A percentile compares a stretch with the other conserved stretches of the same genome.
Evolutionary conservation across 2,329 filamentous ascomycete species (phyloP).

Genomic region (Orbilia javanica): DNA sequence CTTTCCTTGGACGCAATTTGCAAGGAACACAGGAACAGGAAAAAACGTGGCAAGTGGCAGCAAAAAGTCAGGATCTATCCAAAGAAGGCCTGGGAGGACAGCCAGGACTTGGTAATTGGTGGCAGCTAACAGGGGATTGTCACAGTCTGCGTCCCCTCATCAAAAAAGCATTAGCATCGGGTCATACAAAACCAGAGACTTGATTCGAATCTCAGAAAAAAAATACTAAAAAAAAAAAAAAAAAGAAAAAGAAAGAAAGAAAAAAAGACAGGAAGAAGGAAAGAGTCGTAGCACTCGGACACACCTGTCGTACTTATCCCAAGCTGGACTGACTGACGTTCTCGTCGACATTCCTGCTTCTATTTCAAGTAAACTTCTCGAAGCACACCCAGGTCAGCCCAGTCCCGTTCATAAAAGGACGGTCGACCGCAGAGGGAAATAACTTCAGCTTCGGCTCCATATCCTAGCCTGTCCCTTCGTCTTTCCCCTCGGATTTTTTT

Average conservation of each 20-base stretch:
- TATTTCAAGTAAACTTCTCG: slow-evolving; percentile 53
- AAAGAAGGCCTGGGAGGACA: slow-evolving; percentile 48
- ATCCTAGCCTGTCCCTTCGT: slow-evolving; percentile 46
- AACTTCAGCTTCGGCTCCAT: slow-evolving; percentile 50
- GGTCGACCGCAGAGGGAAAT: slow-evolving; percentile 31
- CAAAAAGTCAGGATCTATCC: slow-evolving; percentile 40
- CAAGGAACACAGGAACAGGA: slow-evolving; percentile 42
- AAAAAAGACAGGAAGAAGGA: neutral
- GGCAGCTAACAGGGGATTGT: slow-evolving; percentile 52
- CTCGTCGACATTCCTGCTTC: slow-evolving; percentile 54
- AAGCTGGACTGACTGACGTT: slow-evolving; percentile 36
- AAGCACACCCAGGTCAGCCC: slow-evolving; percentile 33
- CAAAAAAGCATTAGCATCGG: slow-evolving; percentile 41
- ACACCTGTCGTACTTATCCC: slow-evolving; percentile 23
- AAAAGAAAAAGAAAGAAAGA: too few relatives aligned
- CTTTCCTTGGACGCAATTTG: slow-evolving; percentile 44
- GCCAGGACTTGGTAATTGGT: slow-evolving; percentile 46
- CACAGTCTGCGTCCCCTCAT: slow-evolving; percentile 51
- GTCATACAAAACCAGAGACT: slow-evolving; percentile 32
- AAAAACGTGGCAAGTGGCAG: slow-evolving; percentile 58
- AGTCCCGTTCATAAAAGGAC: slow-evolving; percentile 30
- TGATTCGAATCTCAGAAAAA: slow-evolving; percentile 1
- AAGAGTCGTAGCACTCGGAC: slow-evolving; percentile 4
- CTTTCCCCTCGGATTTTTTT: slow-evolving; percentile 43
- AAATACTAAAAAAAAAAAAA: slow-evolving; percentile 1